Evolutionary conservation across 2,329 filamentous ascomycete genomes (phyloP).

Genomic region (Penicillium aurantiogriseum): DNA sequence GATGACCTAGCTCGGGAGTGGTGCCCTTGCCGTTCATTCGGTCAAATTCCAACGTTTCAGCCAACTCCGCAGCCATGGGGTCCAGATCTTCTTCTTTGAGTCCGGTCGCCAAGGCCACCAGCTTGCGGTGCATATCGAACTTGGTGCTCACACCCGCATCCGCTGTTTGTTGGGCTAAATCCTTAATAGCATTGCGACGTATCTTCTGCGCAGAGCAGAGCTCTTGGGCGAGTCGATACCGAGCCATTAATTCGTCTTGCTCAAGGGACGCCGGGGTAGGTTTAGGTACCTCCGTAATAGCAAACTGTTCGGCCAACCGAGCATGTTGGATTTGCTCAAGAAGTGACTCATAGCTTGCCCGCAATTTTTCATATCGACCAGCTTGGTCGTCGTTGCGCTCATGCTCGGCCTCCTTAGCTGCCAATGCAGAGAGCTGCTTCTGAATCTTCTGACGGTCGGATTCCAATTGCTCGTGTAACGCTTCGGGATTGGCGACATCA

Average conservation of each 20-base stretch:
- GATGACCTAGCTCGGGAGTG: slow-evolving; percentile 31
- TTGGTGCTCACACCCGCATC: slow-evolving; percentile 48
- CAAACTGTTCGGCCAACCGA: slow-evolving; percentile 35
- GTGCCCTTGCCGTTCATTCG: slow-evolving; percentile 39
- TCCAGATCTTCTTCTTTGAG: slow-evolving; percentile 49
- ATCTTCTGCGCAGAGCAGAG: slow-evolving; percentile 35
- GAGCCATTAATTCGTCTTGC: slow-evolving; percentile 31
- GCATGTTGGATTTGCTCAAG: slow-evolving; percentile 45
- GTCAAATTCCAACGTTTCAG: slow-evolving; percentile 47
- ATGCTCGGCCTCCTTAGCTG: slow-evolving; percentile 38
- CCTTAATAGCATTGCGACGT: slow-evolving; percentile 38
- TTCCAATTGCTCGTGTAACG: slow-evolving; percentile 44
- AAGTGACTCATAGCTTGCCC: slow-evolving; percentile 41
- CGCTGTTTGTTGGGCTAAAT: slow-evolving; percentile 45
- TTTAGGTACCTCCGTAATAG: slow-evolving; percentile 16
- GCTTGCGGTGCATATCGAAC: slow-evolving; percentile 48
- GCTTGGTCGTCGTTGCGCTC: slow-evolving; percentile 38
- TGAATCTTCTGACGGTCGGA: slow-evolving; percentile 45
- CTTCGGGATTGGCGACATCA: slow-evolving; percentile 43
- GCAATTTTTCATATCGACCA: slow-evolving; percentile 41
- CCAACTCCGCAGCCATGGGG: slow-evolving; percentile 47
- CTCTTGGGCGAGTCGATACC: slow-evolving; percentile 34
- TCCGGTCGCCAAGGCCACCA: slow-evolving; percentile 48
- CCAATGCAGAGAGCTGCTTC: slow-evolving; percentile 37
- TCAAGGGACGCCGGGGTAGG: slow-evolving; percentile 20